Evolutionary conservation across 768 basidiomycete species (phyloP), one percentile per base, ranked within the genome.

Genomic region (Imleria badia): DNA sequence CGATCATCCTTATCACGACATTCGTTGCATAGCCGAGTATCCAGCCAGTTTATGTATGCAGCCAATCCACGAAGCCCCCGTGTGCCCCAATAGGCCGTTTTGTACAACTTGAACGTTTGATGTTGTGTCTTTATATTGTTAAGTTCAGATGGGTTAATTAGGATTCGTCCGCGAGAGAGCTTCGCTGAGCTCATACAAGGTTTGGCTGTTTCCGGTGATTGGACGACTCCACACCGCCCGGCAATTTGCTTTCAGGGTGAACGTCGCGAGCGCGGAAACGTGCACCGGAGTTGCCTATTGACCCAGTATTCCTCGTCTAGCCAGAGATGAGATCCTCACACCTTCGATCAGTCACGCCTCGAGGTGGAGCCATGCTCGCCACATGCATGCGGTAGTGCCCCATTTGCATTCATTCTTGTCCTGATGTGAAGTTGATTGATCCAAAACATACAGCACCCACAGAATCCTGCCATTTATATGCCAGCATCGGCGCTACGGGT

Each of bases 321-420:
- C 52, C 62, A 62, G 57, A 58, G 52, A 42, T 69, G 67, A 42
- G 64, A 70, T 69, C 64, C 67, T 69, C 66, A 61, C 39, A 44
- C 52, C 59, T 70, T 54, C 3, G 50, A 71, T 70, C 71, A 67
- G 60, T 72, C 71, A 69, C 68, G 46, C 67, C 69, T 70, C 69
- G 67, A 71, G 68, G 68, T 59, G 60, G 65, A 62, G 49, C 64
- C 68, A 60, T 72, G 69, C 61, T 59, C 56, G 52, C 66, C 70
- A 70, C 71, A 66, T 66, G 69, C 59, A 60, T 51, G 45, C 59
- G 45, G 29, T 34, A 55, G 60, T 63, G 30, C 69, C 68, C 60
- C 63, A 65, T 67, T 69, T 65, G 67, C 58, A 41, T 65, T 67
- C 60, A 58, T 67, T 69, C 67, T 63, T 57, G 60, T 54, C 46